A percentile compares a stretch with the other conserved stretches of the same genome.
phyloP scores from a whole-genome alignment of 176 grass and related monocot genomes.

The Ensete ventricosum region DNA sequence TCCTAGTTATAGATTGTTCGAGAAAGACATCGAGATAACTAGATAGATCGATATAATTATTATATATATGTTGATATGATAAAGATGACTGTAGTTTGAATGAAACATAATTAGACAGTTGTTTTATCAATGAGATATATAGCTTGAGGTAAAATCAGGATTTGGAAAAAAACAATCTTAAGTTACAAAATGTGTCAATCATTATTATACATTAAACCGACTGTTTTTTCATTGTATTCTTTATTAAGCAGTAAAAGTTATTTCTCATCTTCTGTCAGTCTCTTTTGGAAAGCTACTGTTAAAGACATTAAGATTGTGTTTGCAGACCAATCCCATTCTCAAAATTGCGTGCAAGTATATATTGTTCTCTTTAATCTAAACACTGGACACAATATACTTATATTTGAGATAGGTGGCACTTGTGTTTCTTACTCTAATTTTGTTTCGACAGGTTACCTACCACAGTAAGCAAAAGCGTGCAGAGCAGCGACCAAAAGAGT shows the following conservation, averaged over 20 bases:
- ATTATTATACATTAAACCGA: neutral
- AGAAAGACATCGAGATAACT: too few relatives aligned
- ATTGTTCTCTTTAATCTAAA: neutral
- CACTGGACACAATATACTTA: neutral
- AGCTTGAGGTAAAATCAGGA: neutral
- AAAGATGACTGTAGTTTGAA: too few relatives aligned
- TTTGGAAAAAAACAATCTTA: neutral
- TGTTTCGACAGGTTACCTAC: conserved; percentile 70
- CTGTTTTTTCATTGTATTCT: neutral
- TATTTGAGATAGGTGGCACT: neutral
- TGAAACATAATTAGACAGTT: too few relatives aligned
- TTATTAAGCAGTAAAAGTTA: neutral
- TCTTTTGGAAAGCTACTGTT: neutral
- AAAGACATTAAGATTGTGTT: neutral
- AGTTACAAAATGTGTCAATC: neutral
- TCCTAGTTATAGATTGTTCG: too few relatives aligned
- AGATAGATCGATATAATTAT: too few relatives aligned
- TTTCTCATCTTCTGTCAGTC: neutral
- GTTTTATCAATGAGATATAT: too few relatives aligned
- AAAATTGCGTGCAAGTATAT: neutral
- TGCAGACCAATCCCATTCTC: neutral
- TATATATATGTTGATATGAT: too few relatives aligned
- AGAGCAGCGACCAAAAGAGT: conserved; percentile 75
- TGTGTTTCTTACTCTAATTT: neutral
- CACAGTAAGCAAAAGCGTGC: conserved; percentile 87